Evolutionary conservation across 805 yeast species (phyloP).

Genomic region (Metschnikowia similis): DNA sequence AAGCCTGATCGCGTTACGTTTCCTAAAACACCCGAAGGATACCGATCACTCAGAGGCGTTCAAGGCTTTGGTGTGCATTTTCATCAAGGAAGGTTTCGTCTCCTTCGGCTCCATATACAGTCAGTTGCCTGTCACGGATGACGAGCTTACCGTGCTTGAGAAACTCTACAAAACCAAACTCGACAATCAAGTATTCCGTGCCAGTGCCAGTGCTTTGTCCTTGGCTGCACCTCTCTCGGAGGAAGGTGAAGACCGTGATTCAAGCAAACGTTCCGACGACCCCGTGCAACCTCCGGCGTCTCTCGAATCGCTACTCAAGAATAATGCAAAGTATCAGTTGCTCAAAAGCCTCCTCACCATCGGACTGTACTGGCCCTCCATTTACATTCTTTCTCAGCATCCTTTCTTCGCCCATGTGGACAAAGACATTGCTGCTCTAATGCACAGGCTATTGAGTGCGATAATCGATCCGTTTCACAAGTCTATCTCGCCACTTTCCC

Average conservation of each 20-base stretch:
- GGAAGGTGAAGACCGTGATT: constrained; percentile 49
- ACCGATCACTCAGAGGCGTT: constrained; percentile 40
- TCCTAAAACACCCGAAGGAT: constrained; percentile 27
- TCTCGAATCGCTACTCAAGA: constrained; percentile 17
- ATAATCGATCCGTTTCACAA: constrained; percentile 48
- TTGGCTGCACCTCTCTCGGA: constrained; percentile 78
- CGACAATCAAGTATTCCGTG: constrained; percentile 54
- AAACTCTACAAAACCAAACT: constrained; percentile 41
- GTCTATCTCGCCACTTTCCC: constrained; percentile 18
- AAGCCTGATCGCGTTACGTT: constrained; percentile 47
- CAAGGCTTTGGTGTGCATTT: constrained; percentile 45
- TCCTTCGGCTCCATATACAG: constrained; percentile 59
- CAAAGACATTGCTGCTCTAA: constrained; percentile 41
- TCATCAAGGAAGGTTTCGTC: constrained; percentile 64
- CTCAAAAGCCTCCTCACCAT: constrained; percentile 50
- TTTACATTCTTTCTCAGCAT: constrained; percentile 53
- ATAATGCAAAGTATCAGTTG: constrained; percentile 33
- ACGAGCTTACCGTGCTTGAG: constrained; percentile 42
- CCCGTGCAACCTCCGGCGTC: constrained; percentile 10
- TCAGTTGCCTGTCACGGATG: constrained; percentile 51
- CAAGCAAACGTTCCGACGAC: neutral
- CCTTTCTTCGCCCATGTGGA: constrained; percentile 60
- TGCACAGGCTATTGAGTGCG: constrained; percentile 47
- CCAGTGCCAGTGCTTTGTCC: constrained; percentile 76
- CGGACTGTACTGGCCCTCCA: constrained; percentile 61